Conservation (phyloP, 768 basidiomycete species). For the Suillus decipiens region DNA sequence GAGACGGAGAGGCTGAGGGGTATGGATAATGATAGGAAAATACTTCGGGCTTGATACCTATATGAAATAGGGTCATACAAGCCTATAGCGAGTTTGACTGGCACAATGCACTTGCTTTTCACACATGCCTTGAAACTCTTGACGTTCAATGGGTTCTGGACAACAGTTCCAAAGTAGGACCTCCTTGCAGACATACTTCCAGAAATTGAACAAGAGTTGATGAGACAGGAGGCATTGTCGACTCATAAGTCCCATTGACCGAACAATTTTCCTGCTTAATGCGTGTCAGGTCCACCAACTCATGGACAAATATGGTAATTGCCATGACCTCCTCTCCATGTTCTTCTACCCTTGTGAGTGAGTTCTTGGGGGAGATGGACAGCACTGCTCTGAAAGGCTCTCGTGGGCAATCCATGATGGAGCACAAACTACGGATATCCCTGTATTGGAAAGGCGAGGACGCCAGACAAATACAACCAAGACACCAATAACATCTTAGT, state of each 20-base stretch:
- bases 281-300: conserved; percentile 15
- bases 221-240: conserved; percentile 53
- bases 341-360: conserved; percentile 71
- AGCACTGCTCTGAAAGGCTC: conserved; percentile 54
- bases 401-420: conserved; percentile 79
- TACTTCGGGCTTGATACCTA: no score
- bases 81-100: no score
- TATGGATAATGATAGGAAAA: no score
- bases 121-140: conserved; percentile 88
- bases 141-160: conserved; percentile 80
- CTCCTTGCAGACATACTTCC: conserved; percentile 80
- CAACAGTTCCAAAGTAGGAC: conserved; percentile 89
- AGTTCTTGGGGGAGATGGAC: conserved; percentile 74
- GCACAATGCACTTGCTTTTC: conserved; percentile 90
- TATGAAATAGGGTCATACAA: no score
- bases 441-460: conserved; percentile 78
- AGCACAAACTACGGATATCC: conserved; percentile 67
- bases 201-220: conserved; percentile 88
- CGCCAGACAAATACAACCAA: conserved; percentile 23
- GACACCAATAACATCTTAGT: neutral
- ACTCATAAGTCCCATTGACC: conserved; percentile 17
- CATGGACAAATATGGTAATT: conserved; percentile 73
- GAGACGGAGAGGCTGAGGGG: no score
- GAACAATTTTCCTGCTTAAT: neutral
- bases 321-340: conserved; percentile 86